Evolutionary conservation across 495 filamentous ascomycete species (phyloP).

Genomic region (Thozetella sp.): DNA sequence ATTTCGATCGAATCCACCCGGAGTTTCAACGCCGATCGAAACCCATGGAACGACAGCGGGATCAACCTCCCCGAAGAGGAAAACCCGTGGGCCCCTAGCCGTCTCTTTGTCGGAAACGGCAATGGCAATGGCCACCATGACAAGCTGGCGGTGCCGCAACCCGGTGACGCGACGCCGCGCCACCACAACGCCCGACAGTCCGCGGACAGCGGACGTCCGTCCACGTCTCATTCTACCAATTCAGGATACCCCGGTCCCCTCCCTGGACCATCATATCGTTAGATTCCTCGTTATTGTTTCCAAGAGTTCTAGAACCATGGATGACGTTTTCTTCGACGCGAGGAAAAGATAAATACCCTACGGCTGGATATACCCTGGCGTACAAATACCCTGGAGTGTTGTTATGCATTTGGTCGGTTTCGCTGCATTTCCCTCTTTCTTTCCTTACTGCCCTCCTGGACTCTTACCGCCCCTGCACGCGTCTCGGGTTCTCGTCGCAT

Average conservation of each 20-base stretch:
- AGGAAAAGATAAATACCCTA: constrained; percentile 44
- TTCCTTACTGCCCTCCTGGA: constrained; percentile 3
- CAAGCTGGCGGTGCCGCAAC: constrained; percentile 67
- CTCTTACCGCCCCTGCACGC: neutral
- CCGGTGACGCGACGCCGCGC: constrained; percentile 79
- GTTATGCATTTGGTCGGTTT: constrained; percentile 64
- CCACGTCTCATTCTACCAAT: constrained; percentile 89
- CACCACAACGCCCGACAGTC: constrained; percentile 74
- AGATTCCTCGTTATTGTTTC: constrained; percentile 48
- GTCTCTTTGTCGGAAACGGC: constrained; percentile 58
- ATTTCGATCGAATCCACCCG: constrained; percentile 91
- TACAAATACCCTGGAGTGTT: constrained; percentile 53
- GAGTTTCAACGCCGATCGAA: constrained; percentile 83
- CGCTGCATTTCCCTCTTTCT: constrained; percentile 5
- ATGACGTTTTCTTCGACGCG: constrained; percentile 22
- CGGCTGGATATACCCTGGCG: constrained; percentile 61
- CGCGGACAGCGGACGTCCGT: constrained; percentile 87
- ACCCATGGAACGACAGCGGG: constrained; percentile 96
- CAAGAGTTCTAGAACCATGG: constrained; percentile 36
- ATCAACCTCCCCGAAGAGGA: constrained; percentile 91
- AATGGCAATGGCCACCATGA: constrained; percentile 60
- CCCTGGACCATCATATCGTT: constrained; percentile 73
- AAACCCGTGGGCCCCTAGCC: constrained; percentile 61
- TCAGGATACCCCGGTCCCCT: constrained; percentile 92
- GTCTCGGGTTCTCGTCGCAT: constrained; percentile 3